Evolutionary conservation across 441 rosid species (phyloP), one percentile per base, ranked within the genome.

Genomic region (Aquilaria agallochum): DNA sequence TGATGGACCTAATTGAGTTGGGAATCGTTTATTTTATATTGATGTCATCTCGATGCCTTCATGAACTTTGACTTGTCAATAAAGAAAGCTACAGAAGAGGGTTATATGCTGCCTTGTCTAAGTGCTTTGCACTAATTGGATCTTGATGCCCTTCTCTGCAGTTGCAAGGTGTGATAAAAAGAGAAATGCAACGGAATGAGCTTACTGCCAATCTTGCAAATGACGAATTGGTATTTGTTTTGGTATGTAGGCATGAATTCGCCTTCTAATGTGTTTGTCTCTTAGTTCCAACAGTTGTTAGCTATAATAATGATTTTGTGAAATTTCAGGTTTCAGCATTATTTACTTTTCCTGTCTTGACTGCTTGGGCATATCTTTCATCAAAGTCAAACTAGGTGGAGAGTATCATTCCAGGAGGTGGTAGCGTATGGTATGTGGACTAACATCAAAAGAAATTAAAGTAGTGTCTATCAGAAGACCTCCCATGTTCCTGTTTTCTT

Each of bases 131-230:
- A 27, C 4, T 11, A 1, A 10, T 11, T 11, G 1, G 3, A 40
- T 49, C 60, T 61, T 50, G 31, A 50, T 44, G 9, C 63, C 33
- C 64, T 46, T 45, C 1, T 54, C 65, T 72, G 59, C 74, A 90
- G 96, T 72, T 90, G 74, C 98, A 93, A 82, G 81, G 83, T 67
- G 63, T 78, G 47, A 53, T 92, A 75, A 86, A 72, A 67, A 62
- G 65, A 65, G 84, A 78, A 77, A 85, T 90, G 92, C 81, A 69
- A 65, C 80, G 75, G 68, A 81, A 74, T 46, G 78, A 83, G 66
- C 45, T 90, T 62, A 88, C 88, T 36, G 84, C 88, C 11, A 62
- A 74, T 34, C 66, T 90, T 11, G 91, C 82, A 14, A 85, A 85
- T 53, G 56, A 68, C 65, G 97, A 90, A 73, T 53, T 90, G 46